Percentiles rank a stretch among this genome's conserved stretches.
These are phyloP conservation scores for Colletotrichum salicis DNA, from an alignment of 2,329 filamentous ascomycete species.

Conservation along the genomic window DNA sequence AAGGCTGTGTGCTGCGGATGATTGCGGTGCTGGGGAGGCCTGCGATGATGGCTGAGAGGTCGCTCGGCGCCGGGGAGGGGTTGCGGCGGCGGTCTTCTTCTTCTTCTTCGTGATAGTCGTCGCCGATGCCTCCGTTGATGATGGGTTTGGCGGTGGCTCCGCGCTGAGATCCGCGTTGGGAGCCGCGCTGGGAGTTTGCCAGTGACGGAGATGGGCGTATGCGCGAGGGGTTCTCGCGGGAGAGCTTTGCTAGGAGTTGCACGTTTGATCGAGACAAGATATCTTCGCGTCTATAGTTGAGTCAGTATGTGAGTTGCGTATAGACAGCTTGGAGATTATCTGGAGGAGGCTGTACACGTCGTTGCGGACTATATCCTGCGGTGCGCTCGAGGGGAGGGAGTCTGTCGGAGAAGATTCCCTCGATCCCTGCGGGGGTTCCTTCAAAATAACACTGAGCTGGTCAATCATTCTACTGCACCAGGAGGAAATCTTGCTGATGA, in stretches of 20 bases:
- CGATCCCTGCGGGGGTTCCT: neutral
- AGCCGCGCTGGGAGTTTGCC: neutral
- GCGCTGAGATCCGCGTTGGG: neutral
- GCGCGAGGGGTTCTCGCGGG: neutral
- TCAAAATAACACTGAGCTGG: neutral
- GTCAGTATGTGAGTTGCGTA: neutral
- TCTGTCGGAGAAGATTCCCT: slow-evolving; percentile 17
- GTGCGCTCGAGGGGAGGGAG: slow-evolving; percentile 14
- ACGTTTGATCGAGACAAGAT: slow-evolving; percentile 15
- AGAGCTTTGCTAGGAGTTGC: slow-evolving; percentile 19
- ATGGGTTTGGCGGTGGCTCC: neutral
- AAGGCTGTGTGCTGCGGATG: neutral
- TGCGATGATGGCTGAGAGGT: slow-evolving; percentile 7
- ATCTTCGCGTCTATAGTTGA: slow-evolving; percentile 9
- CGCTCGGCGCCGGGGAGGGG: neutral
- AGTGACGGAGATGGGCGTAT: neutral
- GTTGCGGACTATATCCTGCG: slow-evolving; percentile 11
- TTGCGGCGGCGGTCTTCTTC: neutral
- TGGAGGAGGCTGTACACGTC: slow-evolving; percentile 9
- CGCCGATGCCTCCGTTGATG: neutral
- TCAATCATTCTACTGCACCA: slow-evolving; percentile 28
- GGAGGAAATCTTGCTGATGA: neutral
- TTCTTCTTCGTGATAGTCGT: neutral
- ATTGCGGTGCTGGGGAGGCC: slow-evolving; percentile 10
- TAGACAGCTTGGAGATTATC: neutral